These are phyloP conservation scores for Begonia peltatifolia DNA, from an alignment of 306 rosid genomes.

Conservation along the genomic window DNA sequence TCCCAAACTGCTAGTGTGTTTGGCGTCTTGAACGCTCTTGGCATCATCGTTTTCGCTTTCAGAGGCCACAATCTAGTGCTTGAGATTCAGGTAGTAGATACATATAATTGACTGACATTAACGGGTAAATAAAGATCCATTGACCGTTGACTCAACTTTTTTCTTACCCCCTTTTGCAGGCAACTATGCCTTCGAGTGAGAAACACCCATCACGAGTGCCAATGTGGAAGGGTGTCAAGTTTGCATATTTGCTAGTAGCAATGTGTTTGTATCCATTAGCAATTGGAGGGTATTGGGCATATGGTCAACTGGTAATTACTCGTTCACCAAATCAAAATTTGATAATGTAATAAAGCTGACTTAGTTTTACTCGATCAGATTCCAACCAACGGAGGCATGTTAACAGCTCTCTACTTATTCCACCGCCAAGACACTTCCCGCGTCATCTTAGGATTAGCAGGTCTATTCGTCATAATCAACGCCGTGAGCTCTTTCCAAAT, in stretches of 20 bases:
- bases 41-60: constrained; percentile 41
- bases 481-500: constrained; percentile 38
- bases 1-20: constrained; percentile 11
- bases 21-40: constrained; percentile 29
- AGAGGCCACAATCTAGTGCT: constrained; percentile 49
- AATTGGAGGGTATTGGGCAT: constrained; percentile 39
- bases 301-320: constrained; percentile 20
- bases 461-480: constrained; percentile 27
- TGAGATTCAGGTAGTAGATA: constrained; percentile 32
- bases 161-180: constrained; percentile 7
- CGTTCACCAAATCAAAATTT: too few species aligned
- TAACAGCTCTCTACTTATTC: constrained; percentile 20
- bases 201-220: constrained; percentile 37
- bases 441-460: constrained; percentile 21
- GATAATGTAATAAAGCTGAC: too few species aligned
- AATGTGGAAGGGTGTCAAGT: constrained; percentile 35
- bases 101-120: too few species aligned
- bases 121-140: too few species aligned
- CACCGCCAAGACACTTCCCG: constrained; percentile 21
- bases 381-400: constrained; percentile 33
- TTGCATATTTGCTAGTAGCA: constrained; percentile 23
- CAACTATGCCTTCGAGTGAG: constrained; percentile 39
- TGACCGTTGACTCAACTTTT: too few species aligned
- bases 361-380: constrained; percentile 12
- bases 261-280: constrained; percentile 31